Evolutionary conservation across 306 rosid species (phyloP).

Genomic region (Astragalus membranaceus): DNA sequence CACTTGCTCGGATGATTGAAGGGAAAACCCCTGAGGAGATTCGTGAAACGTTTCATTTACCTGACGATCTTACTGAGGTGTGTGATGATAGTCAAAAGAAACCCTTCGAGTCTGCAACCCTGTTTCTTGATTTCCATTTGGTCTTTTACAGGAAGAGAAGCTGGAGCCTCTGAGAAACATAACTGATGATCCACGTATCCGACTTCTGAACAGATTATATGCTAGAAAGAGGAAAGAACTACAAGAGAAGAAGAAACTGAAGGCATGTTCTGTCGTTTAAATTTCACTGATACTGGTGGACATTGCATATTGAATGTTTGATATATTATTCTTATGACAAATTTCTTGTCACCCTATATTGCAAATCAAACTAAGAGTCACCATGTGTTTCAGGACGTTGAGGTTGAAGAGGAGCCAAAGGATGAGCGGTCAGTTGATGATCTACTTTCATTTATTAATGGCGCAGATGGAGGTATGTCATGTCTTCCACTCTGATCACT

Average conservation of each 20-base stretch:
- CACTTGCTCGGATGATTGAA: conserved; percentile 91
- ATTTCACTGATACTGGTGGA: conserved; percentile 7
- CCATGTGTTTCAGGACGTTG: conserved; percentile 54
- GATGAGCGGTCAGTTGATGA: conserved; percentile 91
- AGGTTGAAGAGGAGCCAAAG: conserved; percentile 62
- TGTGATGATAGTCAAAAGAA: conserved; percentile 16
- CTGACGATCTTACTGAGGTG: conserved; percentile 94
- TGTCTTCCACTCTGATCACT: neutral
- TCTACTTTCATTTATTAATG: conserved; percentile 80
- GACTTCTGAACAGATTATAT: conserved; percentile 79
- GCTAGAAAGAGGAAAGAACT: conserved; percentile 85
- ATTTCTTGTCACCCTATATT: neutral
- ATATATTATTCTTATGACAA: neutral
- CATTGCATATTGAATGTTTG: conserved; percentile 15
- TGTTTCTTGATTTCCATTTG: conserved; percentile 24
- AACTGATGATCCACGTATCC: conserved; percentile 90
- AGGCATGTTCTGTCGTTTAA: conserved; percentile 42
- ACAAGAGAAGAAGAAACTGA: conserved; percentile 66
- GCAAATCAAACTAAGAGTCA: conserved; percentile 5
- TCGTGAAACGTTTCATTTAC: conserved; percentile 83
- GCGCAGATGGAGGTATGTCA: conserved; percentile 55
- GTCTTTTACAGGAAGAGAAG: conserved; percentile 76
- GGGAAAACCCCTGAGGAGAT: conserved; percentile 93
- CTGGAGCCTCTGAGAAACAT: conserved; percentile 73
- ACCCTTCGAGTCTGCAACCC: neutral